Base-by-base conservation (phyloP, 2,329 filamentous ascomycete genomes). In the Huntiella moniliformis region DNA sequence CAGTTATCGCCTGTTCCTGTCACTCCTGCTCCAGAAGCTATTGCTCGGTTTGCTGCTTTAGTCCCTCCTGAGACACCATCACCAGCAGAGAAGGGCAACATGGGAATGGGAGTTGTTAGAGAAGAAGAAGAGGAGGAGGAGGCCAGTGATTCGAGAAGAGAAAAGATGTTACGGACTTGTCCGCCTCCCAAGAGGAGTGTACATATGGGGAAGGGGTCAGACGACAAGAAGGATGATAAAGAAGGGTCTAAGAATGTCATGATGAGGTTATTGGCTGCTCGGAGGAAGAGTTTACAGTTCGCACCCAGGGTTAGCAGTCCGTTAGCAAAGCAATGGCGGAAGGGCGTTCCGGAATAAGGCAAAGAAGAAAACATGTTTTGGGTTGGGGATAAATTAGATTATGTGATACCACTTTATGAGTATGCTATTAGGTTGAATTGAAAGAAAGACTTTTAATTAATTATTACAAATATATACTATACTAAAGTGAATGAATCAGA, bases 231-330 rank as follows among this genome's bases (percentile, higher is more conserved):
- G 22, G 22, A 28, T 47, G 60, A 59, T 42, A 64, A 70, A 43
- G 72, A 72, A 59, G 70, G 77, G 54, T 64, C 37, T 11, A 49
- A 72, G 54, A 64, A 63, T 15, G 65, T 81, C 46, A 62, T 75
- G 51, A 67, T 73, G 60, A 67, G 76, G 41, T 63, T 87, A 50
- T 74, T 82, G 67, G 75, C 78, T 8, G 81, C 80, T 1, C 68
- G 81, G 50, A 69, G 82, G 50, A 85, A 83, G 71, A 88, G 79
- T 56, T 58, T 85, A 59, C 79, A 83, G 56, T 85, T 78, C 63
- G 79, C 79, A 31, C 82, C 82, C 28, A 80, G 81, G 61, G 64
- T 84, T 48, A 77, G 72, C 13, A 87, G 82, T 58, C 82, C 82
- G 2, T 62, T 87, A 53, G 70, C 74, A 18, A 73, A 67, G 54